A percentile compares a stretch with the other conserved stretches of the same genome.
phyloP scores from a whole-genome alignment of 306 rosid genomes.

The Dalbergia cultrata region DNA sequence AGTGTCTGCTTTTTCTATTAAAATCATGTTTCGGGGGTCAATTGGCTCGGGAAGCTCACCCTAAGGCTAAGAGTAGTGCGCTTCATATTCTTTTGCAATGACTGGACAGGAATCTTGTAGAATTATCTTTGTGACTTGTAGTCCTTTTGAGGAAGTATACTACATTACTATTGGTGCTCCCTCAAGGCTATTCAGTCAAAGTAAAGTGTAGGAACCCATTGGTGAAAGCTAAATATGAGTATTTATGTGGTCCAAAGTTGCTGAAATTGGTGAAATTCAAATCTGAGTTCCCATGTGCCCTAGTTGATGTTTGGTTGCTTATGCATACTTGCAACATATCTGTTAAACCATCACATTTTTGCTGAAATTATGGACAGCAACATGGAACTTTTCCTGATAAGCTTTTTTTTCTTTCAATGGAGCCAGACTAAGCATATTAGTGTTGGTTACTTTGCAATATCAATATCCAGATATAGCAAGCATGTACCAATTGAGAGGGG shows the following conservation, averaged over 20 bases:
- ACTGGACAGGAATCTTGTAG: not conserved
- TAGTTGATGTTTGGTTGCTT: slow-evolving; percentile 11
- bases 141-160: not conserved
- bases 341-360: slow-evolving; percentile 3
- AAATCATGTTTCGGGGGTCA: not conserved
- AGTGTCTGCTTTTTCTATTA: too few species aligned
- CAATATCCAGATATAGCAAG: not conserved
- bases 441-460: not conserved
- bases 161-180: not conserved
- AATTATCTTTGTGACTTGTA: slow-evolving; percentile 6
- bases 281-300: not conserved
- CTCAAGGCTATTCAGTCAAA: not conserved
- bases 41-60: not conserved
- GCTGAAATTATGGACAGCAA: not conserved
- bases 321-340: not conserved
- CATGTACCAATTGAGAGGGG: too few species aligned
- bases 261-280: not conserved
- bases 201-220: not conserved
- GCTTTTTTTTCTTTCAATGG: not conserved
- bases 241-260: not conserved
- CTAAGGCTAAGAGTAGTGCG: not conserved
- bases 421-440: not conserved
- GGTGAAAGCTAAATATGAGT: not conserved
- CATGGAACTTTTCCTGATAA: not conserved
- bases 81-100: not conserved